Evolutionary conservation across 495 filamentous ascomycete genomes (phyloP), one percentile per base, ranked within the genome.

Genomic region (Penicillium cosmopolitanum): DNA sequence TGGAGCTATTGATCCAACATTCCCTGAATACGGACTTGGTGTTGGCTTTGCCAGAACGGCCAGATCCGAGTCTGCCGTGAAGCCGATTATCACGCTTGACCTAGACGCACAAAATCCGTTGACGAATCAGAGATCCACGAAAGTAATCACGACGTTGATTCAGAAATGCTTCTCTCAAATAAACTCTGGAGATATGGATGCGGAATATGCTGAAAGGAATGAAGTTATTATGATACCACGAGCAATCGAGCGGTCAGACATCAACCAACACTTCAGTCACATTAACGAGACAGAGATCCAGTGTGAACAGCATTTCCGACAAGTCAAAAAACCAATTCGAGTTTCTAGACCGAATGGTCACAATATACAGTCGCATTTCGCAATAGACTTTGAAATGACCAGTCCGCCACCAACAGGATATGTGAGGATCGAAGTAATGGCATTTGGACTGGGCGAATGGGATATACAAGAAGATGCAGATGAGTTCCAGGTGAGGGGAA

Each of bases 381-480:
- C 57, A 5, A 4, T 11, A 1, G 55, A 62, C 38, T 23, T 4
- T 9, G 16, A 46, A 10, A 28, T 44, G 10, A 10, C 36, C 36
- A 9, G 19, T 0, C 34, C 56, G 16, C 40, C 65, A 6, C 66
- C 60, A 25, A 34, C 11, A 1, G 69, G 70, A 10, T 36, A 65
- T 13, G 54, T 79, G 1, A 67, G 71, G 15, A 72, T 79, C 7
- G 51, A 57, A 16, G 67, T 77, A 12, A 61, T 64, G 0, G 55
- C 63, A 0, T 70, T 74, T n/a, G 75, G 77, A 3, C n/a, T 83
- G 0, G 79, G 73, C 50, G 69, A 71, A 61, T 66, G 66, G 19
- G 80, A 83, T 52, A 47, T 77, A 2, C 57, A 64, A 10, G 43
- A 67, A 0, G 63, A 67, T 0, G 67, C 67, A 33, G 72, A 70